Conservation (phyloP, 352 stramenopile genomes). For the Phytopythium chamaehyphon region DNA sequence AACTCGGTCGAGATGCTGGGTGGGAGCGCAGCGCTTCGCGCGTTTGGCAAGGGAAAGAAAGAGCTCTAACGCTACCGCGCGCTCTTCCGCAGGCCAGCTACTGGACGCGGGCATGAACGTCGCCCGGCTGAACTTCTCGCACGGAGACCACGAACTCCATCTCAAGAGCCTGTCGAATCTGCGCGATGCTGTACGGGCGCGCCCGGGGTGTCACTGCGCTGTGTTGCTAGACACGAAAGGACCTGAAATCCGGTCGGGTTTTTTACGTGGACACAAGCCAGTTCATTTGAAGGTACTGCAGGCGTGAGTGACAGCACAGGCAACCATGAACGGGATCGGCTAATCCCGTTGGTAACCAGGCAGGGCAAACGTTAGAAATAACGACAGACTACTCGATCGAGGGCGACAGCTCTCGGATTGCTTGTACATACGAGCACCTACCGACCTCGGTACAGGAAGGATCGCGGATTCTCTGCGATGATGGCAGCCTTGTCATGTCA, state of each 20-base stretch:
- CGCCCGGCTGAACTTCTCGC: conserved; percentile 99
- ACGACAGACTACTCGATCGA: conserved; percentile 87
- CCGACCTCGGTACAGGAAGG: conserved; percentile 89
- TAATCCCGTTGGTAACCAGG: conserved; percentile 17
- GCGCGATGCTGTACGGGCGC: conserved; percentile 55
- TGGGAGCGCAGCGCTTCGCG: conserved; percentile 16
- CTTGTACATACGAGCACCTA: conserved; percentile 94
- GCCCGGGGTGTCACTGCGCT: conserved; percentile 79
- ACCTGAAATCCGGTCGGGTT: conserved; percentile 94
- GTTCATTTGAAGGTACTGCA: conserved; percentile 64
- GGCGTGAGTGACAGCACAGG: neutral
- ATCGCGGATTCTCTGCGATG: conserved; percentile 94
- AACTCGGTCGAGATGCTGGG: conserved; percentile 95
- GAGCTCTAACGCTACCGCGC: conserved; percentile 5
- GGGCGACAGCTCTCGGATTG: conserved; percentile 77
- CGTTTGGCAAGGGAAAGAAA: no score
- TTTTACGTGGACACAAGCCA: conserved; percentile 63
- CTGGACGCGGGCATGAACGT: conserved; percentile 95
- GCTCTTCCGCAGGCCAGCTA: conserved; percentile 38
- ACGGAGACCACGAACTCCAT: conserved; percentile 96
- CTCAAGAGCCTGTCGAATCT: conserved; percentile 90
- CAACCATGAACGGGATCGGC: neutral
- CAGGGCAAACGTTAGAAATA: conserved; percentile 82
- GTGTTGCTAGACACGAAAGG: conserved; percentile 97
- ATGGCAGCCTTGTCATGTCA: conserved; percentile 93